Conservation (phyloP, 345 rosid species). For the Lagerstroemia speciosa region DNA sequence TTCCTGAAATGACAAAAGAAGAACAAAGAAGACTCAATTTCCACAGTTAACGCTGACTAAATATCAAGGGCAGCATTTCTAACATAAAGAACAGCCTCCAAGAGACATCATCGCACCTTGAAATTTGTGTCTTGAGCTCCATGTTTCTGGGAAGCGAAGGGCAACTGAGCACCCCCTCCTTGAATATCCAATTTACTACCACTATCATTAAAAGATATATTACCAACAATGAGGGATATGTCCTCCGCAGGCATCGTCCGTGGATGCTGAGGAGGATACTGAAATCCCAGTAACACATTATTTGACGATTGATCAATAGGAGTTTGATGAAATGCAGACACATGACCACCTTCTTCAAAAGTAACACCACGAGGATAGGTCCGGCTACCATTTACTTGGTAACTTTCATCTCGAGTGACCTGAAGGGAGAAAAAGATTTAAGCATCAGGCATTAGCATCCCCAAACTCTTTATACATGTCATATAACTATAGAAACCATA, state of each 20-base stretch:
- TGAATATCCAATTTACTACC: not conserved
- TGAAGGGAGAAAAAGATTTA: not conserved
- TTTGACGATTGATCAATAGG: not conserved
- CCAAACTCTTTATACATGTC: too few relatives aligned
- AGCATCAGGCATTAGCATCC: not conserved
- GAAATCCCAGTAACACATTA: not conserved
- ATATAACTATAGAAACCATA: not conserved
- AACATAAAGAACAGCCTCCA: too few relatives aligned
- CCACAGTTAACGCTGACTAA: not conserved
- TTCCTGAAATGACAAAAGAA: not conserved
- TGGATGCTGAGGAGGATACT: not conserved
- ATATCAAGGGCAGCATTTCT: not conserved
- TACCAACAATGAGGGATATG: not conserved
- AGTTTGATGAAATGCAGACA: not conserved
- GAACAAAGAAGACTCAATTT: not conserved
- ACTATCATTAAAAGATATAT: not conserved
- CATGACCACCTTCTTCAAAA: not conserved
- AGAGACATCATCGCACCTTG: too few relatives aligned
- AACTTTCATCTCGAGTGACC: too few relatives aligned
- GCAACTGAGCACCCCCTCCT: too few relatives aligned
- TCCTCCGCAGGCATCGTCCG: not conserved
- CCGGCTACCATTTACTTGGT: not conserved
- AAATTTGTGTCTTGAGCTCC: too few relatives aligned
- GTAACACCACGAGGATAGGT: not conserved
- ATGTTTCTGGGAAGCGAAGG: too few relatives aligned